Evolutionary conservation across 2,329 filamentous ascomycete species (phyloP).

Genomic region (Colletotrichum kahawae): DNA sequence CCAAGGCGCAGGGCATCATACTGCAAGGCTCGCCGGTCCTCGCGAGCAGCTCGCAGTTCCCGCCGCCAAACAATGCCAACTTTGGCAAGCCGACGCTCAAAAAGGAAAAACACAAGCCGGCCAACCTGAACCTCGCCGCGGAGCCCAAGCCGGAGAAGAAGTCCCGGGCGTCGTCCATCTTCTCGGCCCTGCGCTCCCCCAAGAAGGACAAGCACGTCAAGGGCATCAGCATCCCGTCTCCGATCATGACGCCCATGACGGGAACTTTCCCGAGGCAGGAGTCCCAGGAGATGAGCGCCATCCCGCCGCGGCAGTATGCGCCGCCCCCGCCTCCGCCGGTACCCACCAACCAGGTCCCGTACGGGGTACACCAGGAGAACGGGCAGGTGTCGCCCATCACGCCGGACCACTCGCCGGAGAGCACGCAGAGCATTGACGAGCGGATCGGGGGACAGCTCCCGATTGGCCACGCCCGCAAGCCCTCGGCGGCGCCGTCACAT

Average conservation of each 20-base stretch:
- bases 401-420: conserved; percentile 52
- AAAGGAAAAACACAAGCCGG: conserved; percentile 55
- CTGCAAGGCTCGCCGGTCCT: conserved; percentile 48
- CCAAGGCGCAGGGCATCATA: conserved; percentile 61
- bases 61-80: conserved; percentile 33
- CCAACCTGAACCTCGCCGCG: conserved; percentile 50
- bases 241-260: conserved; percentile 69
- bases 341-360: conserved; percentile 50
- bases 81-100: conserved; percentile 34
- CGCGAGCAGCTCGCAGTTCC: conserved; percentile 27
- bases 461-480: conserved; percentile 38
- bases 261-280: conserved; percentile 61
- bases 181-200: conserved; percentile 67
- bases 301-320: conserved; percentile 63
- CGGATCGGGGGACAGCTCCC: conserved; percentile 50
- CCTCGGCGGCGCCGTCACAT: conserved; percentile 34
- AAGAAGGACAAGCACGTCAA: conserved; percentile 57
- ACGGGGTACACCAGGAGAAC: conserved; percentile 32
- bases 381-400: conserved; percentile 48
- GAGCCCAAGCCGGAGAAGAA: conserved; percentile 49
- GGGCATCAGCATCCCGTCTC: conserved; percentile 66
- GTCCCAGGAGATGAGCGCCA: conserved; percentile 60
- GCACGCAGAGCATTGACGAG: conserved; percentile 61
- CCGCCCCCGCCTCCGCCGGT: conserved; percentile 63
- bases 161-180: conserved; percentile 63